Conservation (phyloP, 768 basidiomycete genomes). For the Boletellus emodensis region DNA sequence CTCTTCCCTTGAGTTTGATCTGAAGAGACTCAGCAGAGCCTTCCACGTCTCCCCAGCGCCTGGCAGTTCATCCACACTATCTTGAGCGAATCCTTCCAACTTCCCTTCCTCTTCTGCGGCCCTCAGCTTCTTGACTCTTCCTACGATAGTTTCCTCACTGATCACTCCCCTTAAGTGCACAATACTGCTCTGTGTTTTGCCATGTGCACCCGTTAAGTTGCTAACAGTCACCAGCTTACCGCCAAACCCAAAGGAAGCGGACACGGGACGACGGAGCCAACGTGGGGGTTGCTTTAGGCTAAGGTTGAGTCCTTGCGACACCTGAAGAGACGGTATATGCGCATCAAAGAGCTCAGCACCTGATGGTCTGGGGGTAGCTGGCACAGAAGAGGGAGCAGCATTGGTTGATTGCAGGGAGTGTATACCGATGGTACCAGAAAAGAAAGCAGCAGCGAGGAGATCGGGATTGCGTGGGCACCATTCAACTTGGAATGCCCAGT, state of each 20-base stretch:
- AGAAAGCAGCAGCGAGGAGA: conserved; percentile 88
- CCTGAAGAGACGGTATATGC: conserved; percentile 39
- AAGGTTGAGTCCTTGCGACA: conserved; percentile 51
- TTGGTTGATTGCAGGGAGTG: conserved; percentile 94
- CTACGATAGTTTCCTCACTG: conserved; percentile 71
- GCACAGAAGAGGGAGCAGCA: conserved; percentile 32
- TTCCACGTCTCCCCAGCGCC: conserved; percentile 69
- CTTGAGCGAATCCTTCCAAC: conserved; percentile 68
- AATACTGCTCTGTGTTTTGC: conserved; percentile 77
- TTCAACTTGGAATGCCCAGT: conserved; percentile 97
- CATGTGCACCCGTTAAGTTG: conserved; percentile 70
- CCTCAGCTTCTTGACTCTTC: conserved; percentile 67
- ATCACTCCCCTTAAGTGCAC: conserved; percentile 77
- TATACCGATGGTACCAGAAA: conserved; percentile 90
- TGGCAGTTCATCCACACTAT: conserved; percentile 33
- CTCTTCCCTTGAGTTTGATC: conserved; percentile 84
- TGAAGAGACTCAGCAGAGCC: conserved; percentile 84
- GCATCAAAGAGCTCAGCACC: conserved; percentile 79
- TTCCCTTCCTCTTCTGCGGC: conserved; percentile 53
- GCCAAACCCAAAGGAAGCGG: conserved; percentile 86
- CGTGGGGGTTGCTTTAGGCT: conserved; percentile 94
- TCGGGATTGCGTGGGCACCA: conserved; percentile 93
- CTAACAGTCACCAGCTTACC: conserved; percentile 79
- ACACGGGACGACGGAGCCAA: conserved; percentile 85
- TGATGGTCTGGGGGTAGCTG: conserved; percentile 45